Base-by-base conservation (phyloP, 768 basidiomycete species). In the Kwoniella dendrophila region DNA sequence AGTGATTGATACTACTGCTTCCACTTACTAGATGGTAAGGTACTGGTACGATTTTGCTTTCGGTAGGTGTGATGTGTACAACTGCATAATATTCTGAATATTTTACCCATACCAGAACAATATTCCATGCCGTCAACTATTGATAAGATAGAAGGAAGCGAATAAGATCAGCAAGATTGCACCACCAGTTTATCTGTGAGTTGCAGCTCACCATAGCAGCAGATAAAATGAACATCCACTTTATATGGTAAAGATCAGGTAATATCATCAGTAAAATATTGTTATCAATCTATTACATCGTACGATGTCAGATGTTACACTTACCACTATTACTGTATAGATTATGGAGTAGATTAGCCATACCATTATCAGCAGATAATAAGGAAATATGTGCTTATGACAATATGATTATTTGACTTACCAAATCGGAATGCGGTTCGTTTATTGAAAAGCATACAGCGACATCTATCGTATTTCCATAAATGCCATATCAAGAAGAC, bases 71-170 rank as follows among this genome's bases (percentile, higher is more conserved):
- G n/a, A 61, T 51, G 3, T 69, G 71, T 24, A 72, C 57, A 43
- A 63, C 70, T 20, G 62, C 51, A 57, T 75, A 73, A 52, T 59
- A 68, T 41, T 73, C 72, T 29, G 59, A n/a, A 51, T 75, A 75
- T 53, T 75, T 73, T 49, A 75, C 63, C 40, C 56, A 66, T 1
- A 62, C 50, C 3, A 63, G 34, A 3, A 69, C 59, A 22, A 55
- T 52, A 34, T 66, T 55, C 52, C 63, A 65, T 10, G 47, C 62
- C 14, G 60, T 57, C 52, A 69, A 66, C 73, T 72, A 40, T 58
- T 16, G 45, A 56, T 18, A 56, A 20, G 10, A 26, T 45, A 58
- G 41, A 34, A 49, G 49, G 32, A 36, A 62, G 45, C 48, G 2
- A 12, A 47, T 18, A 7, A 26, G n/a, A 47, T 48, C 45, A 18